These are phyloP conservation scores for Fragilariopsis cylindrus DNA, from an alignment of 108 stramenopile species.

Conservation along the genomic window DNA sequence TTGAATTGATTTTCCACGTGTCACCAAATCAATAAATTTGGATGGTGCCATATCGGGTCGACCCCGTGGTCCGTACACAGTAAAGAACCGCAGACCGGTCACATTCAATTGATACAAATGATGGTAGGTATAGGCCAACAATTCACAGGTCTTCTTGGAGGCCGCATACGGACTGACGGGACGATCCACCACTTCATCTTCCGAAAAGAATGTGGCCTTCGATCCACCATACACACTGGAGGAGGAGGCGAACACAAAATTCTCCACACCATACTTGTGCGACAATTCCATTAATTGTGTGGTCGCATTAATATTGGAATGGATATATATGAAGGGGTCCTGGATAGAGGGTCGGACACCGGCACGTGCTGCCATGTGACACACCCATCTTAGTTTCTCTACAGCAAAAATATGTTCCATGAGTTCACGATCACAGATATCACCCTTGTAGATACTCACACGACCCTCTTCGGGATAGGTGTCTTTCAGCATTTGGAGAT, in stretches of 20 bases:
- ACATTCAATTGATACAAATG: conserved; percentile 85
- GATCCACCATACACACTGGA: conserved; percentile 90
- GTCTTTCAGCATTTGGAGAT: conserved; percentile 66
- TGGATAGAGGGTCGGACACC: conserved; percentile 91
- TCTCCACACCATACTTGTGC: conserved; percentile 62
- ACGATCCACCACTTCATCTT: conserved; percentile 87
- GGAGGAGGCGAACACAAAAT: conserved; percentile 91
- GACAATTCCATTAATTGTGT: conserved; percentile 82
- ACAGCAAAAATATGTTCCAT: conserved; percentile 68
- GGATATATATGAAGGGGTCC: conserved; percentile 93
- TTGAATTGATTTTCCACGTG: conserved; percentile 88
- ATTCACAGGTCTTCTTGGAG: conserved; percentile 89
- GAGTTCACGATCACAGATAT: conserved; percentile 86
- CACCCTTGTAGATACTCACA: conserved; percentile 77
- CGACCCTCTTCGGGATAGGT: conserved; percentile 46
- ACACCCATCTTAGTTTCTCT: conserved; percentile 70
- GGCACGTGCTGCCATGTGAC: conserved; percentile 92
- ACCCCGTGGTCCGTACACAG: conserved; percentile 97
- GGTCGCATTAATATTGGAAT: conserved; percentile 88
- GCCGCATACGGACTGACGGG: conserved; percentile 74
- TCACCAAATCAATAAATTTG: conserved; percentile 96
- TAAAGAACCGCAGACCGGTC: conserved; percentile 93
- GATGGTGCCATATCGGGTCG: conserved; percentile 99
- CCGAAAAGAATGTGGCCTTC: conserved; percentile 82
- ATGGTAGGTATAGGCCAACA: conserved; percentile 90